phyloP scores from a whole-genome alignment of 306 rosid species.

The Inga oerstediana region DNA sequence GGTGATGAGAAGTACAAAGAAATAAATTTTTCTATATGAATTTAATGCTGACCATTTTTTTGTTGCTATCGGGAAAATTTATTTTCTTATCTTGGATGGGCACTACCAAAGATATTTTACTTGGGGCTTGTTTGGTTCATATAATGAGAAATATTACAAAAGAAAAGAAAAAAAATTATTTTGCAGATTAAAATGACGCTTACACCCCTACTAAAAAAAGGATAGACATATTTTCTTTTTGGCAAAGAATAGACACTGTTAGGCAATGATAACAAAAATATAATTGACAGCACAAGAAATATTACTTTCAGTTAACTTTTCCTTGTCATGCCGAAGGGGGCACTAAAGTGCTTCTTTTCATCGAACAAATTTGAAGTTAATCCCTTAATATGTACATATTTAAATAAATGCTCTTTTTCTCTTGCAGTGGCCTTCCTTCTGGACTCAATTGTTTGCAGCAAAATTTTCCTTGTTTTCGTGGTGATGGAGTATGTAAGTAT shows the following conservation, averaged over 20 bases:
- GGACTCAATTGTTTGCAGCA: slow-evolving; percentile 74
- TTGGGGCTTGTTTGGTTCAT: not conserved
- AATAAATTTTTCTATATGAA: not conserved
- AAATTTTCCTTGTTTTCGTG: slow-evolving; percentile 68
- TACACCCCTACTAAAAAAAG: not conserved
- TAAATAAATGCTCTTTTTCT: not conserved
- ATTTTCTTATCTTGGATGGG: not conserved
- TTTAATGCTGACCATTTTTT: not conserved
- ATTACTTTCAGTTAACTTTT: not conserved
- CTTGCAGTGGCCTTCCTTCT: slow-evolving; percentile 65
- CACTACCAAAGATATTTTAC: not conserved
- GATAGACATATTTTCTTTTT: not conserved
- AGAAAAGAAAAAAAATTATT: not conserved
- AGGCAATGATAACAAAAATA: not conserved
- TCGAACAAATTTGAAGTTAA: not conserved
- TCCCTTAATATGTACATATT: not conserved
- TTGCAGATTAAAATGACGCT: not conserved
- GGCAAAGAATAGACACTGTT: not conserved
- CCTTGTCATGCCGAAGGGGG: not conserved
- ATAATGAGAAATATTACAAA: not conserved
- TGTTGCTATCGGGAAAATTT: not conserved
- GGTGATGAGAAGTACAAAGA: not conserved
- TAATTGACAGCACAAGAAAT: not conserved
- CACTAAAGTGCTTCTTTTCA: not conserved
- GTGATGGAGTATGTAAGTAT: slow-evolving; percentile 61